These are phyloP conservation scores for Citrus unshiu DNA, from an alignment of 345 rosid genomes.

Conservation along the genomic window DNA sequence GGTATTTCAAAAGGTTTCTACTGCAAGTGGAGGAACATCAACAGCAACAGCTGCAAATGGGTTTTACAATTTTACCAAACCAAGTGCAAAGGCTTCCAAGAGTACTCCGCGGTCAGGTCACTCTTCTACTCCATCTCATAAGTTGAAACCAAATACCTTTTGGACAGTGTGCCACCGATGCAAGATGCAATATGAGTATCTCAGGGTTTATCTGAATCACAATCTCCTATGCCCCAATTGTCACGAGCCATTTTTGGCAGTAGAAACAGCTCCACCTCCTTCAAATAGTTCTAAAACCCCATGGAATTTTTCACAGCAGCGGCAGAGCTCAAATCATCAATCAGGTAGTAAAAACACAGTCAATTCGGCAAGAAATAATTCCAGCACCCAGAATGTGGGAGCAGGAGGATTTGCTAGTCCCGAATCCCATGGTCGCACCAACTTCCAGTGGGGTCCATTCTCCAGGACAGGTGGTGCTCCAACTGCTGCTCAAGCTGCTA, in stretches of 20 bases:
- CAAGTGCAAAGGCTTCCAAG: constrained; percentile 33
- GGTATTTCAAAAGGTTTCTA: constrained; percentile 34
- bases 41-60: constrained; percentile 30
- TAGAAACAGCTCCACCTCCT: constrained; percentile 56
- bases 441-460: constrained; percentile 50
- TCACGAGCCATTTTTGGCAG: constrained; percentile 49
- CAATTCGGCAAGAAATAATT: constrained; percentile 24
- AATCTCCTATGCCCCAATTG: constrained; percentile 63
- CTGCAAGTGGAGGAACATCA: constrained; percentile 33
- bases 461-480: constrained; percentile 41
- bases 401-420: constrained; percentile 21
- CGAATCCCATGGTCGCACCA: constrained; percentile 32
- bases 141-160: constrained; percentile 43
- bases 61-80: constrained; percentile 38
- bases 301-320: constrained; percentile 44
- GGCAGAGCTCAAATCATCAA: constrained; percentile 37
- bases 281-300: constrained; percentile 16
- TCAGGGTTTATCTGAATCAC: constrained; percentile 51
- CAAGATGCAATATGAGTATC: constrained; percentile 60
- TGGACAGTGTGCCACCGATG: constrained; percentile 71
- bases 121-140: constrained; percentile 23
- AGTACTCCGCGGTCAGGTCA: constrained; percentile 33
- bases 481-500: constrained; percentile 53
- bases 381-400: constrained; percentile 17
- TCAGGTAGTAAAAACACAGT: constrained; percentile 28